phyloP scores from a whole-genome alignment of 768 basidiomycete genomes.

The Punctularia strigosozonata region DNA sequence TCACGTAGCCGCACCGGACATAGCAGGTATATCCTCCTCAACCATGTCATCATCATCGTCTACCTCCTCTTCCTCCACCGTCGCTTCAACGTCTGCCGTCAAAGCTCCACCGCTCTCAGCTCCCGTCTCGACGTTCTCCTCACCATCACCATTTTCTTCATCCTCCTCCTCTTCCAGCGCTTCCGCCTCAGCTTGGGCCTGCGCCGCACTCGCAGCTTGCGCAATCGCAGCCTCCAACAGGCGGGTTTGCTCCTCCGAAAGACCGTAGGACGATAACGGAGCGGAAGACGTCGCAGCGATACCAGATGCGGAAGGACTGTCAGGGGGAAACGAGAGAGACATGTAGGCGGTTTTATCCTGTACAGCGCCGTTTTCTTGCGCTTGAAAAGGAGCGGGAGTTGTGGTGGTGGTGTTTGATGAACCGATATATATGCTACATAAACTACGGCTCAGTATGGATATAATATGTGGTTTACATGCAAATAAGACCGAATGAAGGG shows the following conservation, averaged over 20 bases:
- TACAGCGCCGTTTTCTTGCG: constrained; percentile 5
- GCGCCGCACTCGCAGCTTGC: constrained; percentile 61
- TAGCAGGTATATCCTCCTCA: too few relatives aligned
- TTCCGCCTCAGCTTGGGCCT: constrained; percentile 70
- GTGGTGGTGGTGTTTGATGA: constrained; percentile 63
- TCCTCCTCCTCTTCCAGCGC: constrained; percentile 66
- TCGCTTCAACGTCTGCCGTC: too few relatives aligned
- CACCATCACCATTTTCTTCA: constrained; percentile 31
- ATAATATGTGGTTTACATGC: too few relatives aligned
- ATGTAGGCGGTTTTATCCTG: constrained; percentile 3
- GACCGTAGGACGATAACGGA: constrained; percentile 52
- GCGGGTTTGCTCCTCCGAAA: constrained; percentile 63
- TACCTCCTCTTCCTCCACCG: too few relatives aligned
- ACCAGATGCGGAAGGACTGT: constrained; percentile 2
- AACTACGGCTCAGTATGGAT: too few relatives aligned
- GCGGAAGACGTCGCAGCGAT: constrained; percentile 11
- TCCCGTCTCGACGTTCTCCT: constrained; percentile 16
- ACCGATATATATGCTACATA: too few relatives aligned
- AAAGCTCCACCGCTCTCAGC: too few relatives aligned
- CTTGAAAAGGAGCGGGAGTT: constrained; percentile 20
- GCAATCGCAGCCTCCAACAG: constrained; percentile 65
- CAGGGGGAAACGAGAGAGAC: constrained; percentile 2
- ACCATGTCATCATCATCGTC: too few relatives aligned
- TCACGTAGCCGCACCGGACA: too few relatives aligned
- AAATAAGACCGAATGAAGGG: too few relatives aligned